Evolutionary conservation across 805 yeast species (phyloP).

Genomic region (Cyberlindnera americana): DNA sequence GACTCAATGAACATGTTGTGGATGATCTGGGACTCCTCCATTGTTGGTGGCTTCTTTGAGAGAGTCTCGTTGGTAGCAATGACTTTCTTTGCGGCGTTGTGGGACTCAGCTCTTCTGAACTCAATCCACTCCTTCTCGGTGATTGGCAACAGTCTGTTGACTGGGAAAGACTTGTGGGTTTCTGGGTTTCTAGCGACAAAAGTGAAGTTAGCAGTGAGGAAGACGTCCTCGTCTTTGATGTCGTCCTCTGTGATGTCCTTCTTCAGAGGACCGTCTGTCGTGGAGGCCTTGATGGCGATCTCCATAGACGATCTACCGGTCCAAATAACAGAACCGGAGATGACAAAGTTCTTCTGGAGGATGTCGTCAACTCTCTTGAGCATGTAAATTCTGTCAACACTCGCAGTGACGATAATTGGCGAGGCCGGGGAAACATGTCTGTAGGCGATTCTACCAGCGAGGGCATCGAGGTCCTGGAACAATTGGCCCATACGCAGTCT

Average conservation of each 20-base stretch:
- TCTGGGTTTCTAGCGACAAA: slow-evolving; percentile 94
- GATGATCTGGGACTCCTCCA: slow-evolving; percentile 67
- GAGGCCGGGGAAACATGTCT: slow-evolving; percentile 93
- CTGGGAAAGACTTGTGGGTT: slow-evolving; percentile 86
- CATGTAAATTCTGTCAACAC: slow-evolving; percentile 88
- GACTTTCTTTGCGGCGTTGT: slow-evolving; percentile 80
- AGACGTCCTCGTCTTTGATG: slow-evolving; percentile 63
- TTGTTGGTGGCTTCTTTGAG: slow-evolving; percentile 67
- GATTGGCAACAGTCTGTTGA: slow-evolving; percentile 74
- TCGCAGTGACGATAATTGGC: slow-evolving; percentile 93
- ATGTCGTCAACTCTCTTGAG: slow-evolving; percentile 80
- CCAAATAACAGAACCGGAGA: slow-evolving; percentile 92
- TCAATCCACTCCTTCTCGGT: slow-evolving; percentile 77
- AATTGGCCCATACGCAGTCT: slow-evolving; percentile 87
- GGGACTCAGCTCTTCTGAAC: slow-evolving; percentile 84
- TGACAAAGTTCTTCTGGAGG: slow-evolving; percentile 65
- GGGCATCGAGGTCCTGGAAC: slow-evolving; percentile 90
- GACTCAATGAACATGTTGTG: slow-evolving; percentile 71
- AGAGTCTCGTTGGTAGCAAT: slow-evolving; percentile 64
- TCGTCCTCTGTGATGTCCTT: slow-evolving; percentile 49
- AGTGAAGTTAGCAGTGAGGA: slow-evolving; percentile 87
- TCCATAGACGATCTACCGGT: slow-evolving; percentile 96
- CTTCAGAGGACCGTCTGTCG: slow-evolving; percentile 57
- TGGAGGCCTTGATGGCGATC: slow-evolving; percentile 84
- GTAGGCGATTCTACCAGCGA: slow-evolving; percentile 92